Evolutionary conservation across 352 stramenopile species (phyloP), one percentile per base, ranked within the genome.

Genomic region (Pythium volutum): DNA sequence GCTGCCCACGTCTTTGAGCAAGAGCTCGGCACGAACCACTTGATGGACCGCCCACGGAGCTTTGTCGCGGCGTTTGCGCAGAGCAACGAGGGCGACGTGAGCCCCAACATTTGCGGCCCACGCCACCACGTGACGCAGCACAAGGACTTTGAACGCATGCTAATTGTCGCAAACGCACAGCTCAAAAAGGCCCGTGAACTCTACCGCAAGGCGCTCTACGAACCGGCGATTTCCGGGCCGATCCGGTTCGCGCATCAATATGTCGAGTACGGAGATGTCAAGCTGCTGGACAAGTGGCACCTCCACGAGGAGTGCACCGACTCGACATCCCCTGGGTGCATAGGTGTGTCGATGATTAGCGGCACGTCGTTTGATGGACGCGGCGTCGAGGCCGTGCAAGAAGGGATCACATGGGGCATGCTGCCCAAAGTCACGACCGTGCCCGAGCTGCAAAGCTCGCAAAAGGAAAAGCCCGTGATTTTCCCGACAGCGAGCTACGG

Each of bases 21-120:
- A 33, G 75, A 95, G 49, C 71, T 79, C 20, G 94, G 93, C 31
- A 90, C 79, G 7, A 75, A 79, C 45, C 79, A 95, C 58, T 67
- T 94, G 47, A 73, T 96, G 63, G 80, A 94, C 49, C 79, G 86
- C 14, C 84, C 84, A 25, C 76, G 88, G 14, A 79, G 72, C n/a
- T 98, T 97, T 53, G 89, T 97, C 8, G 89, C 92, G 0, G 91
- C 92, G 1, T 98, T 98, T 67, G 91, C 90, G 9, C 93, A 96
- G 58, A 97, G 89, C 55, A 98, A 98, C 51, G 85, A 97, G 66
- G 93, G 91, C 41, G 93, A 98, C 62, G 93, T 97, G 57, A 97
- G 88, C 41, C 93, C 93, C 0, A 98, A 97, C 65, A 96, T 97
- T 54, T 87, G 81, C 53, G 84, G 84, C 1, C 84, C 84, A 2